Evolutionary conservation across 495 filamentous ascomycete species (phyloP).

Genomic region (Penicillium lividum): DNA sequence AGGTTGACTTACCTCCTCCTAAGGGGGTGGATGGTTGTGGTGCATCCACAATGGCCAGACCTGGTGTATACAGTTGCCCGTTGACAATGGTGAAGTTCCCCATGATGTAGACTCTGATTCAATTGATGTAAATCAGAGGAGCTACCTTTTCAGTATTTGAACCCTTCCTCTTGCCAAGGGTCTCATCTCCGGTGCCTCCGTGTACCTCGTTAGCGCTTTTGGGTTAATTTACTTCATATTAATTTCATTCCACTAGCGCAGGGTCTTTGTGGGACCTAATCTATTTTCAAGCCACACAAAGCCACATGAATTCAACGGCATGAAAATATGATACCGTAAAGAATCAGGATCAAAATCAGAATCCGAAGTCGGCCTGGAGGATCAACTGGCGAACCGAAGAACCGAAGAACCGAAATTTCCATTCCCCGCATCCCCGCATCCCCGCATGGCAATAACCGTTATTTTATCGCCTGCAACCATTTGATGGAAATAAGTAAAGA

Average conservation of each 20-base stretch:
- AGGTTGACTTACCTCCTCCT: slow-evolving; percentile 55
- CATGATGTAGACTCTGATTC: slow-evolving; percentile 9
- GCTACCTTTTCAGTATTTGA: too few species aligned
- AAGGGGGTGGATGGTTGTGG: slow-evolving; percentile 68
- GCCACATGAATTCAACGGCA: too few species aligned
- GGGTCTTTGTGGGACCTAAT: not conserved
- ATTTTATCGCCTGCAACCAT: not conserved
- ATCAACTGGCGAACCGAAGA: not conserved
- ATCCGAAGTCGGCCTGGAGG: too few species aligned
- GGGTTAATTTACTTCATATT: not conserved
- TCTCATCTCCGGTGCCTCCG: slow-evolving; percentile 4
- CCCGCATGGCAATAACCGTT: not conserved
- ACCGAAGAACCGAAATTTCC: too few species aligned
- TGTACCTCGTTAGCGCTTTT: not conserved
- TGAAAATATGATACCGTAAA: too few species aligned
- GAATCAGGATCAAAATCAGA: too few species aligned
- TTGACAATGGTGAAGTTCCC: slow-evolving; percentile 53
- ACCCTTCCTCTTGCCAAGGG: not conserved
- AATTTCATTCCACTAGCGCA: not conserved
- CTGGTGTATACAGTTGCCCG: slow-evolving; percentile 65
- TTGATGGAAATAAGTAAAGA: not conserved
- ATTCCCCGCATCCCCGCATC: not conserved
- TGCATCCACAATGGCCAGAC: slow-evolving; percentile 61
- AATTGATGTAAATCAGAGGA: too few species aligned
- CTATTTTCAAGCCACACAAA: not conserved